Evolutionary conservation across 75 land plant genomes (phyloP).

Genomic region (Picea sitchensis): DNA sequence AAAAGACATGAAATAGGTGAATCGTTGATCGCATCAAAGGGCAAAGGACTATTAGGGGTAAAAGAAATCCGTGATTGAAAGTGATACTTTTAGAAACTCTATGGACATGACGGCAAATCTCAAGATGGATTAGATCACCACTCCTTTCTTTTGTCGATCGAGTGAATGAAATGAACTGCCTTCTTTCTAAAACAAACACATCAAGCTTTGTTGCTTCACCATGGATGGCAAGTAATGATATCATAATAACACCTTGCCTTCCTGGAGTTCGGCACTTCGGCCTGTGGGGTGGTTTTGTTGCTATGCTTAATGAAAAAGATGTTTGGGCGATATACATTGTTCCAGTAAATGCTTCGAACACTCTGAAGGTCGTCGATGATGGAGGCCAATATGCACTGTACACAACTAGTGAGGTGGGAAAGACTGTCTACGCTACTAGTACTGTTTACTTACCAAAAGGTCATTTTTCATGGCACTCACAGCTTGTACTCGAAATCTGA

Average conservation of each 20-base stretch:
- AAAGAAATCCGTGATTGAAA: too few species aligned
- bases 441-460: background rate
- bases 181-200: too few species aligned
- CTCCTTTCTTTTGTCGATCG: too few species aligned
- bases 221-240: too few species aligned
- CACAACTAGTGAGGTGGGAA: constrained; percentile 38
- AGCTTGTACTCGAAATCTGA: too few species aligned
- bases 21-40: too few species aligned
- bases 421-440: background rate
- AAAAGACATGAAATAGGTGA: too few species aligned
- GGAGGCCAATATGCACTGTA: constrained; percentile 70
- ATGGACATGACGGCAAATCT: constrained; percentile 92
- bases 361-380: constrained; percentile 66
- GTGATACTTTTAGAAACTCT: constrained; percentile 53
- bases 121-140: background rate
- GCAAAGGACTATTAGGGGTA: too few species aligned
- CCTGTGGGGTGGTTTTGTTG: constrained; percentile 61
- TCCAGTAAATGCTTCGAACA: constrained; percentile 68
- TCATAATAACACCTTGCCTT: too few species aligned
- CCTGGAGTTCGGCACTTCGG: too few species aligned
- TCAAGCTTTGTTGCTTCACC: too few species aligned
- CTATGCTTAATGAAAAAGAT: constrained; percentile 59
- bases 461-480: background rate
- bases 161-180: too few species aligned
- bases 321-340: constrained; percentile 98